Evolutionary conservation across 495 filamentous ascomycete genomes (phyloP), one percentile per base, ranked within the genome.

Genomic region (Hypoxylon subgilvum): DNA sequence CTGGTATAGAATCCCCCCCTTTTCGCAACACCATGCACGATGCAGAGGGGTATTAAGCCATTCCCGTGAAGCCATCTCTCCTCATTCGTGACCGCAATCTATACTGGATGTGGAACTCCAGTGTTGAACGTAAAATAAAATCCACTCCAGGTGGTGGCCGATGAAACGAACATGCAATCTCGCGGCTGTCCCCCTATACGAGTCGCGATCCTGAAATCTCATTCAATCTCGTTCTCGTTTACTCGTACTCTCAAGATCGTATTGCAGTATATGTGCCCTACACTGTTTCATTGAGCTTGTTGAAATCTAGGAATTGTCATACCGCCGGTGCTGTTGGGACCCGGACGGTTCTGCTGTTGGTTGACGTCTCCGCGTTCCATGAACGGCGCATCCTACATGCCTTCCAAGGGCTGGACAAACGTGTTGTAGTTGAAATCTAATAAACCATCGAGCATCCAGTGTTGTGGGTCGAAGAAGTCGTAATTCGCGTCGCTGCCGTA

Each of bases 381-480:
- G 4, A 14, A 36, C 27, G 47, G 16, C 14, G 4, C 2, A 3
- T 59, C 49, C 68, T 77, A 79, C 56, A 72, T 65, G 57, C 74
- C 75, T 57, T 81, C 78, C 39, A 81, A 68, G 0, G 78, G 72
- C 41, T 70, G 74, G 31, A 70, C 74, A 65, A 76, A 84, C 2
- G 74, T 76, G n/a, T n/a, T n/a, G 69, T 88, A 90, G 46, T 90
- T 90, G 65, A 94, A 85, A 69, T 93, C 89, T 49, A 91, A 80
- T 44, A 92, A 74, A 16, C 88, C 88, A 66, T 96, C 91, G 40
- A 96, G 78, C 76, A 92, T 87, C 91, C 92, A 96, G 69, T 91
- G 89, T 65, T 96, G 75, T 0, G 91, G 89, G 74, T 96, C 92
- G 68, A 91, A 95, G 35, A 92, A 86, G 64, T 92, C 89, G 71